A percentile compares a stretch with the other conserved stretches of the same genome.
phyloP scores from a whole-genome alignment of 2,329 filamentous ascomycete species.

The Amauroascus niger region DNA sequence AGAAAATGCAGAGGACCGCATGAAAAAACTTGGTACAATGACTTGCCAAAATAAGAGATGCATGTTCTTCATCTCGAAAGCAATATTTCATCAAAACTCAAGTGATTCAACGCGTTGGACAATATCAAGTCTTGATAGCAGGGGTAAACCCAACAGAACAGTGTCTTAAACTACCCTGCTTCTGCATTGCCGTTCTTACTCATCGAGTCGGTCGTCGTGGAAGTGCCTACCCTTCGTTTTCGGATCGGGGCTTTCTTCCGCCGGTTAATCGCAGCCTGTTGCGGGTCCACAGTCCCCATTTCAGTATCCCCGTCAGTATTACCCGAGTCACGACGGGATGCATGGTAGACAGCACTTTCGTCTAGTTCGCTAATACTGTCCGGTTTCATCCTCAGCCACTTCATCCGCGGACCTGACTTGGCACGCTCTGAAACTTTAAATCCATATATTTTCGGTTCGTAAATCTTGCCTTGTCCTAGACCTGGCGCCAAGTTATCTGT shows the following conservation, averaged over 20 bases:
- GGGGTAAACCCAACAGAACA: neutral
- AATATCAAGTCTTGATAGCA: neutral
- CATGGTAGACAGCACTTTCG: constrained; percentile 46
- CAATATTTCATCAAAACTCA: constrained; percentile 1
- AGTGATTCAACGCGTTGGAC: neutral
- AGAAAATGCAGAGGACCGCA: neutral
- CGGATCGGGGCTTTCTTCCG: constrained; percentile 38
- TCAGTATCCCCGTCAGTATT: constrained; percentile 34
- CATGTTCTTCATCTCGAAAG: neutral
- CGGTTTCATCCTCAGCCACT: constrained; percentile 84
- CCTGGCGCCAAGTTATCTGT: constrained; percentile 81
- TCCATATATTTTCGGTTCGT: constrained; percentile 92
- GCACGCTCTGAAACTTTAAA: constrained; percentile 89
- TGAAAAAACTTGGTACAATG: neutral
- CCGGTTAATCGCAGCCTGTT: constrained; percentile 32
- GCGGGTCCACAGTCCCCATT: constrained; percentile 26
- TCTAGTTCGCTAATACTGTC: constrained; percentile 72
- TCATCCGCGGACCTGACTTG: constrained; percentile 86
- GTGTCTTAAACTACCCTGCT: neutral
- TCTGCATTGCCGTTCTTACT: constrained; percentile 27
- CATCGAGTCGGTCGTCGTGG: constrained; percentile 26
- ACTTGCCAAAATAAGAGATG: neutral
- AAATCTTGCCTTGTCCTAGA: constrained; percentile 71
- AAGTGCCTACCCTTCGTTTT: constrained; percentile 25
- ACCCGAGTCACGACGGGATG: constrained; percentile 24